Base-by-base conservation (phyloP, 345 rosid species). In the Lumnitzera racemosa region DNA sequence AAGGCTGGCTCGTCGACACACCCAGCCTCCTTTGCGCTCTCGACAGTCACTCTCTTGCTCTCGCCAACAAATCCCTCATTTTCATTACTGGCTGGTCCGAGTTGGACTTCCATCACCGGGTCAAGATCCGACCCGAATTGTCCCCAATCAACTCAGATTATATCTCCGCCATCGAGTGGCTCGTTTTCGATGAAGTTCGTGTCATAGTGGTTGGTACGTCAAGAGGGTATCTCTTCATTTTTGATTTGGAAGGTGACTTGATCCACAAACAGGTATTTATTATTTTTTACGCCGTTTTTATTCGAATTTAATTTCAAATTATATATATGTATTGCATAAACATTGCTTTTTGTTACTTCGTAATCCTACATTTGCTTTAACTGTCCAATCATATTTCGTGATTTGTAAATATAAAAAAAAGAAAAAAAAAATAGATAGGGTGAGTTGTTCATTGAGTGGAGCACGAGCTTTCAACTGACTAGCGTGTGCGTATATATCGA, bases 71-170 rank as follows among this genome's bases (percentile, higher is more conserved):
- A 15, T 73, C 36, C 63, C 58, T 81, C 52, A 68, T 90, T 20
- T 51, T 90, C 70, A 62, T 94, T 51, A 72, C 81, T 51, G 77
- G 78, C 17, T 90, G 99, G 97, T 80, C 83, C 65, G 89, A 84
- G 50, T 75, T 78, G 23, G 78, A 76, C 50, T 79, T 70, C 24
- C 80, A 76, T n/a, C 43, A 9, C 43, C 78, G 83, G 13, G 56
- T 85, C 73, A 90, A 86, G 84, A 88, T 94, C 83, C 90, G 90
- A 13, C 96, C 96, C 61, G 88, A 90, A 14, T 68, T 90, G 24
- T 90, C 92, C 62, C 95, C 99, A 0, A 88, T 86, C 62, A 86
- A 84, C 62, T 69, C 92, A 5, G 96, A 94, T 65, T 69, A 50
- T 60, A 77, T 88, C 52, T 77, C 84, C 5, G 89, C 97, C 46